Conservation (phyloP, 805 yeast species). For the Metschnikowia arizonensis region DNA sequence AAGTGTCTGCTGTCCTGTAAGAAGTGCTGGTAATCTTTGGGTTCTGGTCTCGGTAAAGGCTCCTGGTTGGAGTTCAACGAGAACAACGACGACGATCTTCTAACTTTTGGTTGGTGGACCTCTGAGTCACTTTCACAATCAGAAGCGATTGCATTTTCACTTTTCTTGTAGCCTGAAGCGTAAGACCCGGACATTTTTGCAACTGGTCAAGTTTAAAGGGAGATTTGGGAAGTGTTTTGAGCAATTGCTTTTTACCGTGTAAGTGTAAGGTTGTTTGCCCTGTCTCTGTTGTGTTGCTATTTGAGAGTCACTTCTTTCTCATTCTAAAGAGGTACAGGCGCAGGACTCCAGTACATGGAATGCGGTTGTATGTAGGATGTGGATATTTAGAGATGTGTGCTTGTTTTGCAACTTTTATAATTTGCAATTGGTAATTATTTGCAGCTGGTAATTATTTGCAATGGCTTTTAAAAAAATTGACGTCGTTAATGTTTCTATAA, state of each 20-base stretch:
- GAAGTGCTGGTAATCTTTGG: conserved; percentile 71
- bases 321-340: background rate
- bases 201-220: background rate
- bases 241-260: background rate
- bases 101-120: conserved; percentile 24
- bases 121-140: conserved; percentile 34
- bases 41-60: conserved; percentile 73
- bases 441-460: too few species aligned
- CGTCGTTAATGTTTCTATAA: background rate
- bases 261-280: background rate
- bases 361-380: background rate
- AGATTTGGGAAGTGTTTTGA: background rate
- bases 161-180: conserved; percentile 20
- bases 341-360: background rate
- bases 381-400: background rate
- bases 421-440: background rate
- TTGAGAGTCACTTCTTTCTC: conserved; percentile 3
- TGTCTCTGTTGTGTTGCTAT: conserved; percentile 2
- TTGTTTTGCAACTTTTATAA: background rate
- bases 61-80: conserved; percentile 50
- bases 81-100: conserved; percentile 52
- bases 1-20: conserved; percentile 82
- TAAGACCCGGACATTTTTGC: conserved; percentile 17
- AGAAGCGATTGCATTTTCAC: conserved; percentile 36
- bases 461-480: background rate